Percentiles rank a stretch among this genome's conserved stretches.
These are phyloP conservation scores for Sanghuangporus sanghuang DNA, from an alignment of 1,284 basidiomycete genomes.

Conservation along the genomic window DNA sequence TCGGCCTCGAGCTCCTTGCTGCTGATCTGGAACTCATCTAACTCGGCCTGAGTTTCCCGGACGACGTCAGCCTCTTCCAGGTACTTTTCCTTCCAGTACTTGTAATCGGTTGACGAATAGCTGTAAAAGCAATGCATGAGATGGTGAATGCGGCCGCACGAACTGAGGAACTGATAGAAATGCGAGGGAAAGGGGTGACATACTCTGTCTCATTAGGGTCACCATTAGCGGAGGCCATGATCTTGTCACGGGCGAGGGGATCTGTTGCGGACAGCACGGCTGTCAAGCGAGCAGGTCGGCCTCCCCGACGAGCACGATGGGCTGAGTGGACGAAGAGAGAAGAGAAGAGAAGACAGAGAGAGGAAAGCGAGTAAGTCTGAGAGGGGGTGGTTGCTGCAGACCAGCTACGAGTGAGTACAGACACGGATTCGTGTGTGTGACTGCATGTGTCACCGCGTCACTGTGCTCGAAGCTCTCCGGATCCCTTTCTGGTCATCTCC, in stretches of 20 bases:
- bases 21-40: conserved; percentile 87
- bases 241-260: conserved; percentile 50
- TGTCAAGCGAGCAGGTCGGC: conserved; percentile 40
- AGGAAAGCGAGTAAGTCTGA: neutral
- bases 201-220: conserved; percentile 65
- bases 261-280: conserved; percentile 58
- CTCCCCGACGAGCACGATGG: neutral
- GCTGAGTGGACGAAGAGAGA: neutral
- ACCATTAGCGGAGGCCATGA: conserved; percentile 39
- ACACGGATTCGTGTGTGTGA: neutral
- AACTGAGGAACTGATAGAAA: conserved; percentile 11
- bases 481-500: neutral
- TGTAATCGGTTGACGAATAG: conserved; percentile 39
- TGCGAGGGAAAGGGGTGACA: neutral
- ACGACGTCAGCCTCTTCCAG: conserved; percentile 82
- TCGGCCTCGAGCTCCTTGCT: conserved; percentile 94
- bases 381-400: neutral
- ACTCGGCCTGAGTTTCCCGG: conserved; percentile 78
- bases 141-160: conserved; percentile 3
- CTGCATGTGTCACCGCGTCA: too few species aligned
- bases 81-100: conserved; percentile 82
- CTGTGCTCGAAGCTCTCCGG: neutral
- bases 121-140: conserved; percentile 28
- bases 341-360: neutral
- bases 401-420: neutral